Conservation (phyloP, 2,329 filamentous ascomycete genomes). For the Chaetomiaceae sp. region DNA sequence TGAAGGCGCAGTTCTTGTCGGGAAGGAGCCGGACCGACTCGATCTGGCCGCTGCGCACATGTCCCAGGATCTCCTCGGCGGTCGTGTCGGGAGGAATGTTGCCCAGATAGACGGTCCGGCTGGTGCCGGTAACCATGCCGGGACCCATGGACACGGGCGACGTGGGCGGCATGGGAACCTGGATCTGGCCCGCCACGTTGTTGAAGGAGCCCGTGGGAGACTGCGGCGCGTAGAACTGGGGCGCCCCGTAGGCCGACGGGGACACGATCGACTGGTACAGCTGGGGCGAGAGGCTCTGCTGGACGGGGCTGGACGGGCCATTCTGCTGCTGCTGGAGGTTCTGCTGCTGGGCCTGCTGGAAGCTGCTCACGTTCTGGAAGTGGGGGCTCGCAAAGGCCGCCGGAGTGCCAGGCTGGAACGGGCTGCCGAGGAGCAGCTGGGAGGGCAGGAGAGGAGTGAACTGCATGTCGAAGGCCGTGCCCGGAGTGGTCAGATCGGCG, state of each 20-base stretch:
- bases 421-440: conserved; percentile 88
- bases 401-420: conserved; percentile 92
- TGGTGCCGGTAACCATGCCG: conserved; percentile 83
- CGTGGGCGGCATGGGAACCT: conserved; percentile 57
- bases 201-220: conserved; percentile 73
- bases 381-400: conserved; percentile 86
- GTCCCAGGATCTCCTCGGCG: conserved; percentile 92
- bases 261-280: conserved; percentile 83
- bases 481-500: conserved; percentile 78
- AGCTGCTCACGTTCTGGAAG: conserved; percentile 78
- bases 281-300: conserved; percentile 74
- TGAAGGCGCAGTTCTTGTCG: conserved; percentile 99
- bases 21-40: conserved; percentile 96
- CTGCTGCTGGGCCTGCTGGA: conserved; percentile 59
- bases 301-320: conserved; percentile 68
- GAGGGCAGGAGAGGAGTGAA: conserved; percentile 95
- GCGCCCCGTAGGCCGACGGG: conserved; percentile 74
- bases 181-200: conserved; percentile 56
- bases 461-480: conserved; percentile 93
- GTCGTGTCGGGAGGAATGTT: conserved; percentile 98
- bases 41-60: conserved; percentile 95
- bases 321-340: conserved; percentile 54
- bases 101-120: conserved; percentile 92
- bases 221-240: conserved; percentile 79
- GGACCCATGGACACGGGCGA: conserved; percentile 72